phyloP scores from a whole-genome alignment of 148 eudicot genomes.

The Rhododendron vialii region DNA sequence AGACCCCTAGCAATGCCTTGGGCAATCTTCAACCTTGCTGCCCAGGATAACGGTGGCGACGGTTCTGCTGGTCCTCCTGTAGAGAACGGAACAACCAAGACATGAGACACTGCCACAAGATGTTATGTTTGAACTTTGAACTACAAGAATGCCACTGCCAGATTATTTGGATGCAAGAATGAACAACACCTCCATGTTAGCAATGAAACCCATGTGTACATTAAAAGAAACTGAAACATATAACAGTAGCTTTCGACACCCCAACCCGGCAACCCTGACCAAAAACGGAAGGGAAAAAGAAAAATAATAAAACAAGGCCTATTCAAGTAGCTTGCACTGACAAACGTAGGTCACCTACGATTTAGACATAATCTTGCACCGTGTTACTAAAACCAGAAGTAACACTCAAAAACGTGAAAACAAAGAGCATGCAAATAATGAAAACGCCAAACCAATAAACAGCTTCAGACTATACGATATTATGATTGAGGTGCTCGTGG shows the following conservation, averaged over 20 bases:
- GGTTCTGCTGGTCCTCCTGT: slow-evolving; percentile 60
- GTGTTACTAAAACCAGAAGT: neutral
- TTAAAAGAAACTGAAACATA: neutral
- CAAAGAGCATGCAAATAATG: neutral
- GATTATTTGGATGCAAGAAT: neutral
- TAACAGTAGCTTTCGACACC: neutral
- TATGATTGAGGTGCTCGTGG: neutral
- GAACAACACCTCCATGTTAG: neutral
- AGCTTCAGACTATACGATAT: neutral
- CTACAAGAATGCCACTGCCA: neutral
- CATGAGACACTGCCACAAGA: neutral
- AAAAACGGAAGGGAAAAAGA: neutral
- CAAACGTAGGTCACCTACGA: neutral
- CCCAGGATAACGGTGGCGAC: slow-evolving; percentile 67
- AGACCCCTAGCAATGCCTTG: slow-evolving; percentile 76
- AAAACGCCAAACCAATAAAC: neutral
- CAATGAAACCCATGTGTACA: neutral
- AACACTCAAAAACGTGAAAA: neutral
- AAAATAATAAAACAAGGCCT: neutral
- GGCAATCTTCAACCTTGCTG: slow-evolving; percentile 58
- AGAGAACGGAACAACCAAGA: neutral
- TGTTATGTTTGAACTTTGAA: neutral
- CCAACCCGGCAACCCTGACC: neutral
- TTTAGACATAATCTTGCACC: neutral
- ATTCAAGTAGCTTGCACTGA: neutral